These are phyloP conservation scores for Thielaviopsis ethacetica DNA, from an alignment of 2,329 filamentous ascomycete species.

Conservation along the genomic window DNA sequence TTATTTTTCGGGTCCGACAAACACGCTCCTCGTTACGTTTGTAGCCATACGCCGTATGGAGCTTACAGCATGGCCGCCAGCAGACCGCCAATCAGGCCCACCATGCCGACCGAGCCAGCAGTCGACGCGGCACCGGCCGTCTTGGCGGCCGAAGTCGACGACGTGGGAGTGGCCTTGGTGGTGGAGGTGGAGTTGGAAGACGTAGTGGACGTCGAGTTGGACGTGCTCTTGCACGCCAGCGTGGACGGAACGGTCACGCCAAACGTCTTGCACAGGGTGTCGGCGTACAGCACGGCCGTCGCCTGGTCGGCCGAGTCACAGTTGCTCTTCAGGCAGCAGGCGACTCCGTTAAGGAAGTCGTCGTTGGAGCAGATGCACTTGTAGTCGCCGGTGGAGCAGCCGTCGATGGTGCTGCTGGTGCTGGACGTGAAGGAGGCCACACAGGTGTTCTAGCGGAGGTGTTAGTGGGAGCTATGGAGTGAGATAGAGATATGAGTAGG, in stretches of 20 bases:
- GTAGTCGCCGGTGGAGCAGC: constrained; percentile 23
- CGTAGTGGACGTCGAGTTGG: neutral
- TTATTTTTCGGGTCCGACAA: neutral
- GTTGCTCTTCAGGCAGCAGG: constrained; percentile 24
- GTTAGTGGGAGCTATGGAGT: neutral
- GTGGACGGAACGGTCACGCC: constrained; percentile 22
- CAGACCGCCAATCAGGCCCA: constrained; percentile 7
- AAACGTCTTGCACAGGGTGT: constrained; percentile 22
- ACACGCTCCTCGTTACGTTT: neutral
- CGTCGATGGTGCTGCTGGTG: constrained; percentile 20
- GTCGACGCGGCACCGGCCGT: neutral
- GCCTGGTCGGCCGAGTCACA: constrained; percentile 21
- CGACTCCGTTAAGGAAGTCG: constrained; percentile 24
- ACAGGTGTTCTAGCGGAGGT: constrained; percentile 18
- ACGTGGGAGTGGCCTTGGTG: neutral
- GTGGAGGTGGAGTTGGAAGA: neutral
- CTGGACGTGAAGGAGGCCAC: constrained; percentile 20
- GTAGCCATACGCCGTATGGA: neutral
- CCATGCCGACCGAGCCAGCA: neutral
- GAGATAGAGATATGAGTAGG: neutral
- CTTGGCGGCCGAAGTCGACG: neutral
- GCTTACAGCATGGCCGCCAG: constrained; percentile 11
- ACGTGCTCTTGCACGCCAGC: constrained; percentile 20
- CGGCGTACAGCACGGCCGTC: constrained; percentile 22
- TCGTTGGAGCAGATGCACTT: constrained; percentile 25